phyloP scores from a whole-genome alignment of 495 filamentous ascomycete genomes.

The Ascodesmis nigricans region DNA sequence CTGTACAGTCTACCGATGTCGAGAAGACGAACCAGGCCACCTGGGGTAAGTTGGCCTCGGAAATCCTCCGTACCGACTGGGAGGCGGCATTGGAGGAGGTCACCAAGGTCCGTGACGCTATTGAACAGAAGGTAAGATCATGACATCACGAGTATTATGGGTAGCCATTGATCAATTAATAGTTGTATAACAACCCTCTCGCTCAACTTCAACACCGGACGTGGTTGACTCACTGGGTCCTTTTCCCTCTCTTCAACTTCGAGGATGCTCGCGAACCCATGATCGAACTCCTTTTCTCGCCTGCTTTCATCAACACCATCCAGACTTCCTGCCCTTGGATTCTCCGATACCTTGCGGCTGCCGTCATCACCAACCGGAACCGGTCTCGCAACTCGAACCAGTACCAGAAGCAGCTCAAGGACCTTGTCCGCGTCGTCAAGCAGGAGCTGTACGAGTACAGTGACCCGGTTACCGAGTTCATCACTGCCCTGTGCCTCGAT shows the following conservation, averaged over 20 bases:
- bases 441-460: slow-evolving; percentile 95
- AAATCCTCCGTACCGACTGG: slow-evolving; percentile 86
- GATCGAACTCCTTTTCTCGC: slow-evolving; percentile 89
- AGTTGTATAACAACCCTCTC: slow-evolving; percentile 84
- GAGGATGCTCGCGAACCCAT: slow-evolving; percentile 73
- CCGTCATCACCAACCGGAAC: slow-evolving; percentile 86
- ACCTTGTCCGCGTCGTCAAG: slow-evolving; percentile 77
- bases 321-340: slow-evolving; percentile 96
- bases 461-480: slow-evolving; percentile 86
- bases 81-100: slow-evolving; percentile 91
- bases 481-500: slow-evolving; percentile 89
- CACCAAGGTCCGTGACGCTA: slow-evolving; percentile 73
- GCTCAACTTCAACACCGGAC: slow-evolving; percentile 85
- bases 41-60: slow-evolving; percentile 87
- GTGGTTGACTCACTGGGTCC: slow-evolving; percentile 92
- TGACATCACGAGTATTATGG: background rate
- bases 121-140: slow-evolving; percentile 35
- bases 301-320: slow-evolving; percentile 94
- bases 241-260: slow-evolving; percentile 98
- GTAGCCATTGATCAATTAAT: slow-evolving; percentile 29
- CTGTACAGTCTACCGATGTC: slow-evolving; percentile 56
- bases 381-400: slow-evolving; percentile 57
- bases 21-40: slow-evolving; percentile 86
- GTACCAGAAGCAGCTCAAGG: slow-evolving; percentile 96
- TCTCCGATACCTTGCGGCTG: slow-evolving; percentile 77